Percentiles rank a stretch among this genome's conserved stretches.
phyloP scores from a whole-genome alignment of 768 basidiomycete species.

The Dictyophora rubrovolvata region DNA sequence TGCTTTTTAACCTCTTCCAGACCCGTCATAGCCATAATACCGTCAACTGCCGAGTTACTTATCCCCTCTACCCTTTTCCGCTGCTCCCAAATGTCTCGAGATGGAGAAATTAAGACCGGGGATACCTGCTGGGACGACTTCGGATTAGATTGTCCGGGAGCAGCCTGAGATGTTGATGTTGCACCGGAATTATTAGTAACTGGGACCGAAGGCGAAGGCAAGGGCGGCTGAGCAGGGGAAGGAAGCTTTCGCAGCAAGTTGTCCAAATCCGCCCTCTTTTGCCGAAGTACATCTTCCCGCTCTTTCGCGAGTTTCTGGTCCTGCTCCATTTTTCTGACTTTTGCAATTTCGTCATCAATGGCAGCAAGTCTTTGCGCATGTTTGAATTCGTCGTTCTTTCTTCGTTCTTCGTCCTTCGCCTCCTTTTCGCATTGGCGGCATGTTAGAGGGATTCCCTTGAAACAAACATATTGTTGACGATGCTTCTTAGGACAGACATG shows the following conservation, averaged over 20 bases:
- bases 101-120: conserved; percentile 1
- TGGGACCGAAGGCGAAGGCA: background rate
- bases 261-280: conserved; percentile 39
- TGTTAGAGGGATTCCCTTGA: conserved; percentile 22
- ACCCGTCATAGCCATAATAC: conserved; percentile 61
- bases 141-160: background rate
- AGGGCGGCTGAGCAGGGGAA: conserved; percentile 1
- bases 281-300: conserved; percentile 25
- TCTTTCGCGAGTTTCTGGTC: conserved; percentile 30
- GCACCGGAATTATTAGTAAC: background rate
- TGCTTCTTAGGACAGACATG: conserved; percentile 39
- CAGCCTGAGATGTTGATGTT: conserved; percentile 2
- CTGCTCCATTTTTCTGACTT: conserved; percentile 22
- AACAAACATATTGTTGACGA: conserved; percentile 32
- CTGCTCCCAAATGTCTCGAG: conserved; percentile 39
- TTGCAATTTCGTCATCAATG: conserved; percentile 32
- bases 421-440: conserved; percentile 43
- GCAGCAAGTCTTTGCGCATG: conserved; percentile 34
- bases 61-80: conserved; percentile 48
- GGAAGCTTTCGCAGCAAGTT: conserved; percentile 14
- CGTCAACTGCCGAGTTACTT: conserved; percentile 44
- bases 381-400: conserved; percentile 29
- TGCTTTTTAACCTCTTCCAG: conserved; percentile 55
- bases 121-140: background rate
- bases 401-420: conserved; percentile 30